Base-by-base conservation (phyloP, 1,284 basidiomycete species). In the Apiotrichum akiyoshidainum region DNA sequence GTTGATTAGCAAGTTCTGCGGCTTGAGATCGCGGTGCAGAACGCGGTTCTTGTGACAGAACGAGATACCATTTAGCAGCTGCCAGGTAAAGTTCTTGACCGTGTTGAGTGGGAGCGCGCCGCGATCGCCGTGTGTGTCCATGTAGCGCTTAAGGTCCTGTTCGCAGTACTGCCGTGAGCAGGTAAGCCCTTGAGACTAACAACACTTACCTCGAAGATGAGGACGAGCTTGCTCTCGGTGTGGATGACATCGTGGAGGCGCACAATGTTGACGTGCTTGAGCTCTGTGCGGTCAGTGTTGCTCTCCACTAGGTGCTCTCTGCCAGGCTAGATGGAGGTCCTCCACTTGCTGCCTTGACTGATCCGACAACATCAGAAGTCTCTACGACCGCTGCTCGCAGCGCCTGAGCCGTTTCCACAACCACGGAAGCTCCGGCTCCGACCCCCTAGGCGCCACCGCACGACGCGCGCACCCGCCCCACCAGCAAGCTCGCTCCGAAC, bases 41-140 rank as follows among this genome's bases (percentile, higher is more conserved):
- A 99, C 96, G 39, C 95, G 86, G 74, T 97, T 93, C 17, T 92
- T 88, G 75, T 99, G 95, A 76, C 95, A 96, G 79, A 94, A 98
- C 59, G 90, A 84, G 52, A 98, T 86, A 34, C 95, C 95, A 50
- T 72, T 72, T 34, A 75, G 63, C 21, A 78, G 64, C 60, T 77
- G 75, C 63, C 70, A 71, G 39, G 72, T 76, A 57, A 76, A 76
- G 82, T 73, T 74, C 86, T 94, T 92, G 73, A 89, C 88, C 52
- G 95, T 90, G 52, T 88, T 88, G 17, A 82, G 78, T 16, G 82
- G 81, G 63, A 84, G 71, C 42, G 83, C 84, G 34, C 86, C 87
- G 59, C 86, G 82, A 60, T 83, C 83, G 68, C 90, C 91, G 58
- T 86, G 84, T 47, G 84, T 86, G 76, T 98, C 95, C 86, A 98